Evolutionary conservation across 2,329 filamentous ascomycete species (phyloP), one percentile per base, ranked within the genome.

Genomic region (Aspergillus sp.): DNA sequence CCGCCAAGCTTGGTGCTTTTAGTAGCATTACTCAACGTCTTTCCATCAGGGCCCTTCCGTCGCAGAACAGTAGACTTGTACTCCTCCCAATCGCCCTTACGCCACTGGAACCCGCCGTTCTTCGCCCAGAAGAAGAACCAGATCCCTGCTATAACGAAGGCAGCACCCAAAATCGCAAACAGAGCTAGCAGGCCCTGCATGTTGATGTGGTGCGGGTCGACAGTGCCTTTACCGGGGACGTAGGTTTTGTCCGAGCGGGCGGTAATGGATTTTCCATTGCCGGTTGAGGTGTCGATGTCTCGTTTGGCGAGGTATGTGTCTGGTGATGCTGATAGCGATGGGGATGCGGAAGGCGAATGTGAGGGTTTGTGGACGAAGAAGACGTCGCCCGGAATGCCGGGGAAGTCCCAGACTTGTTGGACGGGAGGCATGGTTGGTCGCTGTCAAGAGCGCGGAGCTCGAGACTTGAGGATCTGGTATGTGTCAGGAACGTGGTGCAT

Each of bases 41-140:
- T 90, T 37, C 91, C 91, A 69, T 96, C 90, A 4, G 90, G 89
- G 0, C 90, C 90, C 61, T 86, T 90, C 46, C 90, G 86, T 38
- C 93, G 81, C 41, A 98, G 72, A 2, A 98, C 93, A 0, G 91
- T 96, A 1, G 86, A 85, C 68, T 97, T 97, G 81, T 98, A 98
- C 63, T 98, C 93, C 5, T 97, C 91, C 91, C 93, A 98, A 70
- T 98, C 93, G 32, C 82, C 77, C 53, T 94, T 74, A 42, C 80
- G 79, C 77, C 90, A 97, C 54, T 86, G 75, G 74, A 97, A 96
- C 12, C 93, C 93, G 52, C 93, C 93, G 60, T 97, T 95, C 72
- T 87, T 91, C 49, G 91, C 91, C 86, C 88, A 94, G 78, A 95
- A 95, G 79, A 98, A 97, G 79, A 98, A 96, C 90, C 93, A 98